A percentile compares a stretch with the other conserved stretches of the same genome.
phyloP scores from a whole-genome alignment of 2,329 filamentous ascomycete genomes.

The Rachicladosporium sp. region DNA sequence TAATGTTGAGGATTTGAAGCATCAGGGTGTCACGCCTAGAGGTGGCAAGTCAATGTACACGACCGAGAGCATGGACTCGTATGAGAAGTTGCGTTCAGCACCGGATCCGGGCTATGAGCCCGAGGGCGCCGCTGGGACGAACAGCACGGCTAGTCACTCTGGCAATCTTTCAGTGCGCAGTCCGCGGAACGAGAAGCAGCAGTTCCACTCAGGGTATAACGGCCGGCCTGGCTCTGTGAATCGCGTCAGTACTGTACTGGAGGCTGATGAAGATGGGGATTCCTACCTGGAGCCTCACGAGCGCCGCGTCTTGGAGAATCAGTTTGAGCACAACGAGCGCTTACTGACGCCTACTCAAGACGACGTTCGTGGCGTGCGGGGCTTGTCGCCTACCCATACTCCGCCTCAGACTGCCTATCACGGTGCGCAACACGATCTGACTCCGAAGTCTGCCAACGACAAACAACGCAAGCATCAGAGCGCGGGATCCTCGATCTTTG shows the following conservation, averaged over 20 bases:
- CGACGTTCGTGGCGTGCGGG: conserved; percentile 28
- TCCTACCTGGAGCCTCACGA: conserved; percentile 37
- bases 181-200: conserved; percentile 20
- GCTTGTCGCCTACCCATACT: conserved; percentile 25
- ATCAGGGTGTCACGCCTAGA: conserved; percentile 17
- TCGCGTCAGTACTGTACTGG: conserved; percentile 80
- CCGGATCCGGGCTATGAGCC: conserved; percentile 70
- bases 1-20: conserved; percentile 63
- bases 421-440: conserved; percentile 57
- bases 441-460: conserved; percentile 54
- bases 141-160: conserved; percentile 62
- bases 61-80: conserved; percentile 47
- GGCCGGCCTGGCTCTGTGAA: conserved; percentile 51
- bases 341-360: conserved; percentile 51
- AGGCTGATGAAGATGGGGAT: conserved; percentile 54
- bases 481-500: conserved; percentile 62
- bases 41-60: conserved; percentile 9
- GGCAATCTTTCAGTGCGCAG: conserved; percentile 44
- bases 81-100: conserved; percentile 57
- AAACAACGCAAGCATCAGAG: conserved; percentile 84
- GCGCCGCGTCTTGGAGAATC: conserved; percentile 35
- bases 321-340: conserved; percentile 47
- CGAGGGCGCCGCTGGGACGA: conserved; percentile 65
- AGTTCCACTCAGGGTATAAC: conserved; percentile 39
- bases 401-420: conserved; percentile 41